Evolutionary conservation across 2,329 filamentous ascomycete species (phyloP).

Genomic region (Clonostachys chloroleuca): DNA sequence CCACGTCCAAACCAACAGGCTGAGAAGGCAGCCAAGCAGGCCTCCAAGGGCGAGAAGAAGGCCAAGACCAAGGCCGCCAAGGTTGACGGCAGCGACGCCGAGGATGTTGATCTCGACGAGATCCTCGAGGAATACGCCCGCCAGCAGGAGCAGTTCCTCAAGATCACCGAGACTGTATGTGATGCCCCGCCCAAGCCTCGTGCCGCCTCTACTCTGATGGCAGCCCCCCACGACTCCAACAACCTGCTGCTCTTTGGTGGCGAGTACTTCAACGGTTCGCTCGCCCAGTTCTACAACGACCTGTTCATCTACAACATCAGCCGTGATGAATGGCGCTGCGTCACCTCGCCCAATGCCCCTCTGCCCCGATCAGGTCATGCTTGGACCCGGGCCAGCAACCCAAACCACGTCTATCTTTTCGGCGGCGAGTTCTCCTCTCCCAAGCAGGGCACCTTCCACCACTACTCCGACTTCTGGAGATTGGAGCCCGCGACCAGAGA

Average conservation of each 20-base stretch:
- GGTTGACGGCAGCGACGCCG: slow-evolving; percentile 77
- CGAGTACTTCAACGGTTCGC: slow-evolving; percentile 89
- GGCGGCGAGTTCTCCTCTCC: slow-evolving; percentile 95
- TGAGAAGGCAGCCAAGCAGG: slow-evolving; percentile 72
- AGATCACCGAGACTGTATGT: slow-evolving; percentile 77
- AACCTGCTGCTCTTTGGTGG: slow-evolving; percentile 90
- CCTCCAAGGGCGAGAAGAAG: slow-evolving; percentile 88
- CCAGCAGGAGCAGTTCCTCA: slow-evolving; percentile 89
- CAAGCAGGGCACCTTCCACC: slow-evolving; percentile 97
- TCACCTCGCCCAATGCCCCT: slow-evolving; percentile 88
- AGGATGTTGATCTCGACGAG: slow-evolving; percentile 89
- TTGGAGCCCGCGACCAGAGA: slow-evolving; percentile 80
- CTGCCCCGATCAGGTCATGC: slow-evolving; percentile 90
- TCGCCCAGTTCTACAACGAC: slow-evolving; percentile 70
- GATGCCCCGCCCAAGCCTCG: slow-evolving; percentile 72
- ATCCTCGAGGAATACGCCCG: slow-evolving; percentile 91
- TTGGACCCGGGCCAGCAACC: slow-evolving; percentile 86
- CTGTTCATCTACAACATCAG: slow-evolving; percentile 71
- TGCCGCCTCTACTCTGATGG: slow-evolving; percentile 76
- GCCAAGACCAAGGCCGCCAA: slow-evolving; percentile 67
- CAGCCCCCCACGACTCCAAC: slow-evolving; percentile 80
- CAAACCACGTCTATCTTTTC: slow-evolving; percentile 83
- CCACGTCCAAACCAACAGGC: slow-evolving; percentile 25
- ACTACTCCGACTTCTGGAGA: slow-evolving; percentile 98
- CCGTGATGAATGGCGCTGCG: slow-evolving; percentile 83